Evolutionary conservation across 106 monocot species (phyloP).

Genomic region (Triglochin maritima): DNA sequence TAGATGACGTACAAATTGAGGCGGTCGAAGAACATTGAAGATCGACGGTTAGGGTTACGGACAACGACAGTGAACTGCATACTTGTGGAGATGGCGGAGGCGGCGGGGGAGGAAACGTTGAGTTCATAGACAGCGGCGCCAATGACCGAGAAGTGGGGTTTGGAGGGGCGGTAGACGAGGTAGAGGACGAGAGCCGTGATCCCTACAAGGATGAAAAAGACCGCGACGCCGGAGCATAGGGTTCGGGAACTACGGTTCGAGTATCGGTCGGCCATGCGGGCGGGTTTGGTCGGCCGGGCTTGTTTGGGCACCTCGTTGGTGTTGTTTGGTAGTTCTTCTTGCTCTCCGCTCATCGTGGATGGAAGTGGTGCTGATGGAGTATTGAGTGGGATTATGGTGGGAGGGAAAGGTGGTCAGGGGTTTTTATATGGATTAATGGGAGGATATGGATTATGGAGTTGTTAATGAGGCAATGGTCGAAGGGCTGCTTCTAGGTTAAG

Average conservation of each 20-base stretch:
- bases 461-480: no score
- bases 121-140: slow-evolving; percentile 49
- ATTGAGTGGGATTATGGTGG: not conserved
- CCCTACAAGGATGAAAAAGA: slow-evolving; percentile 31
- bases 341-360: not conserved
- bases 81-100: slow-evolving; percentile 33
- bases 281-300: no score
- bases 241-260: not conserved
- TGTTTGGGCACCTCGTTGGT: no score
- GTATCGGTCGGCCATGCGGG: not conserved
- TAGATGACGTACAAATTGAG: slow-evolving; percentile 42
- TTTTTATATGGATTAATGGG: no score
- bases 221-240: slow-evolving; percentile 11
- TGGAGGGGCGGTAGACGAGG: slow-evolving; percentile 27
- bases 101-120: slow-evolving; percentile 25
- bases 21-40: slow-evolving; percentile 41
- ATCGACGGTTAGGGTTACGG: slow-evolving; percentile 49
- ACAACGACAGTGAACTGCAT: slow-evolving; percentile 62
- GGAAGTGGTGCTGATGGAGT: not conserved
- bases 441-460: no score
- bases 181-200: slow-evolving; percentile 27
- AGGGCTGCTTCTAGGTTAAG: no score
- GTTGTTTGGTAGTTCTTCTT: not conserved
- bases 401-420: not conserved
- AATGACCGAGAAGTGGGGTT: slow-evolving; percentile 44